Conservation (phyloP, 1,139 yeast species). For the Sugiyamaella castrensis region DNA sequence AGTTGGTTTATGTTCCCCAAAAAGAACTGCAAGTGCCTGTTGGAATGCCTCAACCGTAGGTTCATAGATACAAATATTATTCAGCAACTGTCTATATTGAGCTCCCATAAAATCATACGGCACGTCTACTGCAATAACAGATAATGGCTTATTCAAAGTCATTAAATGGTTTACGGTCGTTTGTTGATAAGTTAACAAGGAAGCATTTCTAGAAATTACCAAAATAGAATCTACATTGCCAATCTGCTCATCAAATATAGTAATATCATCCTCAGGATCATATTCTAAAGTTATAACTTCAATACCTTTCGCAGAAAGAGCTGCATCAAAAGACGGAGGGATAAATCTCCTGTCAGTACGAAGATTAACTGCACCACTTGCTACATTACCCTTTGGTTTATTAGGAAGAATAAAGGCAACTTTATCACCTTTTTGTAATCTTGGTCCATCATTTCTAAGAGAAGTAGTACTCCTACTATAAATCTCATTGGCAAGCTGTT, state of each 20-base stretch:
- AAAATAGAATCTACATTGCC: slow-evolving; percentile 16
- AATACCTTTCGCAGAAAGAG: slow-evolving; percentile 10
- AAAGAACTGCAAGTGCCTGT: slow-evolving; percentile 46
- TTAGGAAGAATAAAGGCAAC: slow-evolving; percentile 20
- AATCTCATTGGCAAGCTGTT: slow-evolving; percentile 1
- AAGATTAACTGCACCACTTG: slow-evolving; percentile 19
- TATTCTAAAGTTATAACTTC: slow-evolving; percentile 15
- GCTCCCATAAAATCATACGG: slow-evolving; percentile 51
- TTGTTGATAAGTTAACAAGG: slow-evolving; percentile 15
- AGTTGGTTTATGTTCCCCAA: slow-evolving; percentile 43
- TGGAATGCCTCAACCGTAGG: slow-evolving; percentile 49
- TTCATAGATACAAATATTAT: slow-evolving; percentile 56
- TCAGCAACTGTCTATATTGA: slow-evolving; percentile 35
- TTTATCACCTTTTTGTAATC: slow-evolving; percentile 16
- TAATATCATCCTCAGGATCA: slow-evolving; percentile 18
- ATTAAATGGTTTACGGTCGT: slow-evolving; percentile 16
- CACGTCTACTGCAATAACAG: slow-evolving; percentile 54
- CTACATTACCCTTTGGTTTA: slow-evolving; percentile 14
- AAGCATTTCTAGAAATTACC: slow-evolving; percentile 21
- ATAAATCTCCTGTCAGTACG: slow-evolving; percentile 16
- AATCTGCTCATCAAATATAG: slow-evolving; percentile 13
- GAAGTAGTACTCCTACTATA: slow-evolving; percentile 18
- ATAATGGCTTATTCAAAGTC: slow-evolving; percentile 45
- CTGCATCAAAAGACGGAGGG: slow-evolving; percentile 15
- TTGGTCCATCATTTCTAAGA: slow-evolving; percentile 11